Base-by-base conservation (phyloP, 1,284 basidiomycete genomes). In the Neolentinus lepideus region DNA sequence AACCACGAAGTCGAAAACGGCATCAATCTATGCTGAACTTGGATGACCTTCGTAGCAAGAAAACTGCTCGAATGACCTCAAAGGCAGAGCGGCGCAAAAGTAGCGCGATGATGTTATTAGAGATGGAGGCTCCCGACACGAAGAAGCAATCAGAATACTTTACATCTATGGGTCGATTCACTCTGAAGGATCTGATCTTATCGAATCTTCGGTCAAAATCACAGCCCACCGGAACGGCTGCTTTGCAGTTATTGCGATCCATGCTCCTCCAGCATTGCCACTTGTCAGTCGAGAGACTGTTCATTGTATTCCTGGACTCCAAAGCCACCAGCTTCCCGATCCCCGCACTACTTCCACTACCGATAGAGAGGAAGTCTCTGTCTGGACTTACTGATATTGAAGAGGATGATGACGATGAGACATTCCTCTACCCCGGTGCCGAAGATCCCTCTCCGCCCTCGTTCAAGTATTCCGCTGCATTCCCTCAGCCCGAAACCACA, bases 141-240 rank as follows among this genome's bases (percentile, higher is more conserved):
- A 76, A 78, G 45, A 80, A 79, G 54, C 79, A 78, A 52, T 83
- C 88, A 0, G 84, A 85, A 61, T 96, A 96, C 69, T 90, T 92
- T 67, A 92, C 87, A 2, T 85, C 90, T 0, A 81, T 88, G 69
- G 90, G 87, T 12, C 83, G 93, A 16, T 97, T 94, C 72, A 95
- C 91, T 1, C 75, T 97, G 21, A 94, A 92, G 65, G 94, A 97
- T 64, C 78, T 97, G 25, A 71, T 97, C 3, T 66, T 92, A 50
- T 81, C 90, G 51, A 94, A 92, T 64, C 71, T 96, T 24, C 76
- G 79, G 12, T 92, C 90, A 1, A 71, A 72, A 46, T 82, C 80
- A 9, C 78, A 83, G 55, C 69, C 83, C 0, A 82, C 91, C 0
- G 77, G 78, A 0, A 84, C 87, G 0, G 83, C 92, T 8, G 89